Evolutionary conservation across 2,329 filamentous ascomycete genomes (phyloP), one percentile per base, ranked within the genome.

Genomic region (Bipolaris sorokiniana): DNA sequence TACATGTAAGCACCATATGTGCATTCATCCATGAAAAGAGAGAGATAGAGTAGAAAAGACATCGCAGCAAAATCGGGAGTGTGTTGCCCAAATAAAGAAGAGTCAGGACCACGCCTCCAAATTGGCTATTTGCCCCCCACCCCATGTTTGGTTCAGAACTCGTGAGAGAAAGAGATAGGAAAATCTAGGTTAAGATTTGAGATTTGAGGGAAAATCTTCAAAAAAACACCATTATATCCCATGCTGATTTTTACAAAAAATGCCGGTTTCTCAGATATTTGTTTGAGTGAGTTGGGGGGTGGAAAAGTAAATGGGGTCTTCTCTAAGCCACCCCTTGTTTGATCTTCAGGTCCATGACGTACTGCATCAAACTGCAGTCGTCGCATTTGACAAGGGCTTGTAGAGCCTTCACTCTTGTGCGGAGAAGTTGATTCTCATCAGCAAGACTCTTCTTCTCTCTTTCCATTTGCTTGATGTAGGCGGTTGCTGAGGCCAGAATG

Each of bases 381-480:
- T 79, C 77, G 61, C 79, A 81, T 62, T 79, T 78, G 50, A 80
- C 76, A 23, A 81, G 67, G 42, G 76, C 76, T 61, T 80, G 77
- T 10, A 81, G 70, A 38, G 77, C 77, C 59, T 76, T 76, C 48
- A 81, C 71, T 22, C 78, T 69, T 20, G 73, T 69, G 58, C 73
- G 67, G 16, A 81, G 64, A 9, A 74, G 51, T 46, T 72, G 66
- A 31, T 79, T 78, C 57, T 78, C 76, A 9, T 79, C 75, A 1
- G 71, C 66, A 6, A 79, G 60, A 16, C 63, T 65, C 56, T 76
- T 73, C 66, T 77, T 76, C 53, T 80, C 78, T 26, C 75, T 76
- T 58, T 80, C 77, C 59, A 79, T 72, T 55, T 79, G 76, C 65
- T 80, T 78, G 69, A 81, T 80, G 66, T 80, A 78, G 9, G 78